Evolutionary conservation across 352 stramenopile genomes (phyloP).

Genomic region (Globisporangium mamillatum): DNA sequence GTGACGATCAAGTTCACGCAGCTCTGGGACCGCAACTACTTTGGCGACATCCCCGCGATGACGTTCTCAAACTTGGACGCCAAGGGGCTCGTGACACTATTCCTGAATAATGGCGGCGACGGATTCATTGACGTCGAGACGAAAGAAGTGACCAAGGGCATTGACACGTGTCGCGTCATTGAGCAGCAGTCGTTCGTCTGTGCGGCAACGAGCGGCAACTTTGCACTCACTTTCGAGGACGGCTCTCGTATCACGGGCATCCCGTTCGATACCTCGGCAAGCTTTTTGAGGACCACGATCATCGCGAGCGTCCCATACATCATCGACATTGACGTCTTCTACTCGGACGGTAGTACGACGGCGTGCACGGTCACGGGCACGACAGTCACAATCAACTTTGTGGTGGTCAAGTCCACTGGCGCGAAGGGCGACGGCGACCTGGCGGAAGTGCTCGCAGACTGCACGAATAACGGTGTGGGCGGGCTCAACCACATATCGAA

Average conservation of each 20-base stretch:
- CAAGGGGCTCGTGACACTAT: slow-evolving; percentile 47
- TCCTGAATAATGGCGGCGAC: slow-evolving; percentile 32
- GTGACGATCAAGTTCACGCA: slow-evolving; percentile 54
- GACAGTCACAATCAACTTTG: slow-evolving; percentile 58
- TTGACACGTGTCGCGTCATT: slow-evolving; percentile 63
- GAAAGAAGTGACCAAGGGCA: slow-evolving; percentile 67
- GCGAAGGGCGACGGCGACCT: slow-evolving; percentile 53
- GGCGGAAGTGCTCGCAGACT: slow-evolving; percentile 39
- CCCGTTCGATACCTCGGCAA: slow-evolving; percentile 39
- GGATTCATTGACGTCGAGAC: slow-evolving; percentile 64
- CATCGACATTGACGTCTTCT: slow-evolving; percentile 60
- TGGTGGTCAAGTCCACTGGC: slow-evolving; percentile 46
- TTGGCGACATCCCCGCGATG: slow-evolving; percentile 63
- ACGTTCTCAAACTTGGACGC: slow-evolving; percentile 49
- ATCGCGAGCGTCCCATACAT: slow-evolving; percentile 50
- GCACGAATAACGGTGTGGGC: slow-evolving; percentile 44
- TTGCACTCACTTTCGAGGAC: slow-evolving; percentile 69
- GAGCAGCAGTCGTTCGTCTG: slow-evolving; percentile 66
- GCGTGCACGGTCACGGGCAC: slow-evolving; percentile 56
- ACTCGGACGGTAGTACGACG: slow-evolving; percentile 21
- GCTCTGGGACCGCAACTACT: slow-evolving; percentile 47
- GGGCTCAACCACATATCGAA: slow-evolving; percentile 65
- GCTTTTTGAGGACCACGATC: slow-evolving; percentile 38
- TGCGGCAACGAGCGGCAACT: slow-evolving; percentile 59
- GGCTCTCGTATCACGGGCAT: slow-evolving; percentile 39